Percentiles rank a stretch among this genome's conserved stretches.
Conservation (phyloP, 768 basidiomycete species). For the Dendrothele bispora region DNA sequence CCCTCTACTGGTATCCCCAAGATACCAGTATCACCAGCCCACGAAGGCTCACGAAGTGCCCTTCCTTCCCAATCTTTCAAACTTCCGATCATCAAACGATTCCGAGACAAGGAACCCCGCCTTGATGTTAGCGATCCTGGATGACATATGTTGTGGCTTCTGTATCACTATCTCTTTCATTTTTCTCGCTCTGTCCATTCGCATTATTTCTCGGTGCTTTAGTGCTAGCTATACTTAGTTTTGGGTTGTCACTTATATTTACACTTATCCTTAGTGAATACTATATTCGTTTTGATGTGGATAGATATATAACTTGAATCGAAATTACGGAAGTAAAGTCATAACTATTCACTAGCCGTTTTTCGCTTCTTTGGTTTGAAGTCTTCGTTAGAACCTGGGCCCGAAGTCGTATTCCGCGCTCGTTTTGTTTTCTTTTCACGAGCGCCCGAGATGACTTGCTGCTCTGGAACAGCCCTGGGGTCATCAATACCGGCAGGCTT, state of each 20-base stretch:
- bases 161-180: no score
- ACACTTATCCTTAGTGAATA: no score
- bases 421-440: slow-evolving; percentile 6
- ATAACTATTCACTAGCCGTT: background rate
- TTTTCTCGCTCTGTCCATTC: background rate
- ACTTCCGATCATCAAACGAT: slow-evolving; percentile 24
- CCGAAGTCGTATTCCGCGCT: background rate
- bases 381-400: background rate
- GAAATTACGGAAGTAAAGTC: background rate
- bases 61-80: slow-evolving; percentile 50
- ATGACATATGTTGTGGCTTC: slow-evolving; percentile 9
- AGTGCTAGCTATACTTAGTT: background rate
- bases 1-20: slow-evolving; percentile 42
- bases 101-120: slow-evolving; percentile 8
- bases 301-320: background rate
- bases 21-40: slow-evolving; percentile 24
- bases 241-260: background rate
- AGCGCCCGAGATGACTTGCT: background rate
- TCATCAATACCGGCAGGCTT: slow-evolving; percentile 62
- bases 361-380: slow-evolving; percentile 8
- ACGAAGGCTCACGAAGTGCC: slow-evolving; percentile 54
- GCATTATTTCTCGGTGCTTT: slow-evolving; percentile 3
- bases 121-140: slow-evolving; percentile 11
- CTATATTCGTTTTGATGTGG: background rate
- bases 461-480: background rate